These are phyloP conservation scores for Pseudocohnilembus persalinus DNA, from an alignment of 169 alveolate genomes.

Conservation along the genomic window DNA sequence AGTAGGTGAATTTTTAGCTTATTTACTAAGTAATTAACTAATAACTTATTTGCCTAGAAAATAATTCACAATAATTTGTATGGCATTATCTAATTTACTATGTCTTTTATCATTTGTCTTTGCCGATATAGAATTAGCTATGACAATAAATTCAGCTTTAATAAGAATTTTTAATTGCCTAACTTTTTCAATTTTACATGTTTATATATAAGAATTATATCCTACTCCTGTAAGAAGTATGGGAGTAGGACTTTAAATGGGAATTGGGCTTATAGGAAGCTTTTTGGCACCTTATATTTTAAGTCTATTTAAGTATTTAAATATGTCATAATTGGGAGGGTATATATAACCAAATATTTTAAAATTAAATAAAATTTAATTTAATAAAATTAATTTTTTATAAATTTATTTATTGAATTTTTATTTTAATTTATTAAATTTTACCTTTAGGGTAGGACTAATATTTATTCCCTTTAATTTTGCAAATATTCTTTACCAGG, in stretches of 20 bases:
- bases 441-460: not conserved
- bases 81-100: not conserved
- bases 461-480: not conserved
- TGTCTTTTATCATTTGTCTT: not conserved
- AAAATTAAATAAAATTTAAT: too few species aligned
- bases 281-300: slow-evolving; percentile 13
- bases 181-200: not conserved
- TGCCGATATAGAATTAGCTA: not conserved
- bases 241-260: slow-evolving; percentile 24
- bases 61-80: slow-evolving; percentile 5
- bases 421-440: too few species aligned
- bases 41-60: not conserved
- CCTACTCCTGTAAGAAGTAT: slow-evolving; percentile 21
- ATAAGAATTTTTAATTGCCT: slow-evolving; percentile 18
- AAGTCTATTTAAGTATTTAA: too few species aligned
- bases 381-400: too few species aligned
- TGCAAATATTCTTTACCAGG: not conserved
- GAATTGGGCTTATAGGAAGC: slow-evolving; percentile 12
- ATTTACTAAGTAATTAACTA: slow-evolving; percentile 2
- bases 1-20: slow-evolving; percentile 4
- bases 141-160: not conserved
- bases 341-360: too few species aligned
- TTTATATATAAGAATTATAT: slow-evolving; percentile 13
- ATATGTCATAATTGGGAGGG: not conserved
- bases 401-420: too few species aligned